A percentile compares a stretch with the other conserved stretches of the same genome.
Evolutionary conservation across 352 stramenopile species (phyloP).

Genomic region (Globisporangium cylindrosporum): DNA sequence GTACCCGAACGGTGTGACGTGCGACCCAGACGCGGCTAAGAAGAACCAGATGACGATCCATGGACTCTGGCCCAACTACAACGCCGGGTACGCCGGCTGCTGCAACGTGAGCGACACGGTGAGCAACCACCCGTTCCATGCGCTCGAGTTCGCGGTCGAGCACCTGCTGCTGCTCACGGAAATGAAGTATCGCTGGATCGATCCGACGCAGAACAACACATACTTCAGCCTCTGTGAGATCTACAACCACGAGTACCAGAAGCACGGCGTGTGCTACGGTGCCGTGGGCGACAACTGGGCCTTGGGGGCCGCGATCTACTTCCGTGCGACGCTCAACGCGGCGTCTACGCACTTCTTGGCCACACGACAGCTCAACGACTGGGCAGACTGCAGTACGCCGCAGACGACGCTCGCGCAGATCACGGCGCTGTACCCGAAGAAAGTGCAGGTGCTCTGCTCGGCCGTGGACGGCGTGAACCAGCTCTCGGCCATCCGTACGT

Average conservation of each 20-base stretch:
- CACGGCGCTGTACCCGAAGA: slow-evolving; percentile 53
- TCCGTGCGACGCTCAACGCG: slow-evolving; percentile 53
- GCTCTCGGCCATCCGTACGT: slow-evolving; percentile 68
- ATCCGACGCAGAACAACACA: slow-evolving; percentile 46
- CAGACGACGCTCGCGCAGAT: slow-evolving; percentile 42
- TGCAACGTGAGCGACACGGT: slow-evolving; percentile 58
- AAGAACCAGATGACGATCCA: slow-evolving; percentile 72
- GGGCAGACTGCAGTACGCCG: slow-evolving; percentile 26
- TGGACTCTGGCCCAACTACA: slow-evolving; percentile 73
- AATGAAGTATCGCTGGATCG: slow-evolving; percentile 64
- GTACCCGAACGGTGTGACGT: slow-evolving; percentile 51
- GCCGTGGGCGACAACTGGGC: slow-evolving; percentile 49
- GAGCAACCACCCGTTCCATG: slow-evolving; percentile 56
- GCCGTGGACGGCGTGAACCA: slow-evolving; percentile 48
- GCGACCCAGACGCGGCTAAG: slow-evolving; percentile 33
- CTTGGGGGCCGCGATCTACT: slow-evolving; percentile 59
- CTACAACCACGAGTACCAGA: slow-evolving; percentile 85
- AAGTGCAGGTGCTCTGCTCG: slow-evolving; percentile 69
- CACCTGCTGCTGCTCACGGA: slow-evolving; percentile 46
- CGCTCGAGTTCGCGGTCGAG: slow-evolving; percentile 36
- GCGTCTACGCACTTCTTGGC: slow-evolving; percentile 32
- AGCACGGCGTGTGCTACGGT: slow-evolving; percentile 77
- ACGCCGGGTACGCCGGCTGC: slow-evolving; percentile 63
- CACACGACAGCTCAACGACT: slow-evolving; percentile 53
- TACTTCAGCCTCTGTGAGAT: slow-evolving; percentile 74